Percentiles rank a stretch among this genome's conserved stretches.
Evolutionary conservation across 2,329 filamentous ascomycete species (phyloP).

Genomic region (Conoideocrella luteorostrata): DNA sequence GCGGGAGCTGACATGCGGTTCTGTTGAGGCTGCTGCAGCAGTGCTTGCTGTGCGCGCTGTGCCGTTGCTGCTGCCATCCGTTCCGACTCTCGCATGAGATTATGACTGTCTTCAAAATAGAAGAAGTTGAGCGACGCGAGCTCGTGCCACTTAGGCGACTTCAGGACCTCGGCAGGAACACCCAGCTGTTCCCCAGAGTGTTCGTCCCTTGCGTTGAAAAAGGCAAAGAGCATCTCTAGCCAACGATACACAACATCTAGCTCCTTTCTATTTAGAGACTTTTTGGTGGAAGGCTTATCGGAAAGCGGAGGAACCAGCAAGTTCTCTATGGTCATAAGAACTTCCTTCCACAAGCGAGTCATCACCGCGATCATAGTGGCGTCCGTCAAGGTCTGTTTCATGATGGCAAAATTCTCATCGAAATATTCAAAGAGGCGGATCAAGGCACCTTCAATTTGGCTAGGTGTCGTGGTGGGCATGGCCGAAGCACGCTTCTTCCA

Average conservation of each 20-base stretch:
- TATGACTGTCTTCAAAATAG: slow-evolving; percentile 90
- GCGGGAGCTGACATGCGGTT: slow-evolving; percentile 67
- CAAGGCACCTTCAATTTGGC: slow-evolving; percentile 74
- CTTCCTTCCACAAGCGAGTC: slow-evolving; percentile 97
- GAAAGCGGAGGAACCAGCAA: slow-evolving; percentile 89
- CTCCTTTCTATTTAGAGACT: slow-evolving; percentile 77
- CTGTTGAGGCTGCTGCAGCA: slow-evolving; percentile 40
- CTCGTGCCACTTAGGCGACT: slow-evolving; percentile 97
- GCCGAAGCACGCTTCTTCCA: slow-evolving; percentile 56
- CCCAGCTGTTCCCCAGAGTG: slow-evolving; percentile 73
- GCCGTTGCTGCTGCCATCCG: slow-evolving; percentile 87
- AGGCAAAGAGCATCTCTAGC: slow-evolving; percentile 83
- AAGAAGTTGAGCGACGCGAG: slow-evolving; percentile 96
- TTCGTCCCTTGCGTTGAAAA: slow-evolving; percentile 92
- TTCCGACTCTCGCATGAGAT: slow-evolving; percentile 89
- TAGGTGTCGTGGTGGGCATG: slow-evolving; percentile 54
- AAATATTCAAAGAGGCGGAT: slow-evolving; percentile 89
- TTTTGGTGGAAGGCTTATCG: slow-evolving; percentile 86
- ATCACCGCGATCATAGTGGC: slow-evolving; percentile 98
- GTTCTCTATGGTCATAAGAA: slow-evolving; percentile 82
- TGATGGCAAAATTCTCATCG: slow-evolving; percentile 97
- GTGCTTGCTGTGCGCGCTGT: slow-evolving; percentile 65
- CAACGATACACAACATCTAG: slow-evolving; percentile 93
- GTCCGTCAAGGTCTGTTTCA: slow-evolving; percentile 93
- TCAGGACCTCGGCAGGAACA: slow-evolving; percentile 84